phyloP scores from a whole-genome alignment of 1,139 yeast species.

The Suzukiozyma palmioleophila region DNA sequence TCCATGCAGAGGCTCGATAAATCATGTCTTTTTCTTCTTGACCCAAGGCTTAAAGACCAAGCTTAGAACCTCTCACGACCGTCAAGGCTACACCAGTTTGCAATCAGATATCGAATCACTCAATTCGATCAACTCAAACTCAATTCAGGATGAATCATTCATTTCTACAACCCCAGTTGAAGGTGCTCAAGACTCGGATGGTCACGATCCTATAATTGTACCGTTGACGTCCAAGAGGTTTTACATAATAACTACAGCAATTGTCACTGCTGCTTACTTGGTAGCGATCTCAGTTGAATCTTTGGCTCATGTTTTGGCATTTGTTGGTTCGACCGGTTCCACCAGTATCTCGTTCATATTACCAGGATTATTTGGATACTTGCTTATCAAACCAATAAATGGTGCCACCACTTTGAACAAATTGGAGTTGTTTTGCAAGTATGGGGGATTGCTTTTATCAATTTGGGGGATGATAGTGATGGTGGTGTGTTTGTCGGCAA shows the following conservation, averaged over 20 bases:
- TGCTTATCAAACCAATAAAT: conserved; percentile 48
- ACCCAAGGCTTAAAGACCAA: conserved; percentile 26
- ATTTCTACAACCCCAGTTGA: conserved; percentile 47
- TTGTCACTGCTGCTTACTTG: conserved; percentile 59
- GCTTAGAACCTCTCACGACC: conserved; percentile 7
- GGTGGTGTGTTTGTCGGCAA: conserved; percentile 73
- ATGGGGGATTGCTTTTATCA: conserved; percentile 56
- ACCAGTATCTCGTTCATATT: conserved; percentile 89
- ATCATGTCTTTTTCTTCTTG: conserved; percentile 58
- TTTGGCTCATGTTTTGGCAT: conserved; percentile 79
- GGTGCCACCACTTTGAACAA: conserved; percentile 31
- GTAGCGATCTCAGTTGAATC: conserved; percentile 78
- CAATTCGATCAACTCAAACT: conserved; percentile 9
- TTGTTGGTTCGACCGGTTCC: conserved; percentile 94
- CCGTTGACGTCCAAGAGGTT: conserved; percentile 52
- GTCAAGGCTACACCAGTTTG: conserved; percentile 15
- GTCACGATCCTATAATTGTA: conserved; percentile 48
- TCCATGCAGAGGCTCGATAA: conserved; percentile 70
- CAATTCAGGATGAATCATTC: conserved; percentile 31
- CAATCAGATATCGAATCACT: conserved; percentile 20
- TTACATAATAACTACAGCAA: conserved; percentile 58
- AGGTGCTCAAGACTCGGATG: conserved; percentile 48
- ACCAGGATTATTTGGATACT: conserved; percentile 86
- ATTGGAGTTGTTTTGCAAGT: conserved; percentile 45
- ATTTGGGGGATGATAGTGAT: conserved; percentile 78